A percentile compares a stretch with the other conserved stretches of the same genome.
Conservation (phyloP, 352 stramenopile species). For the Phytophthora rubi region DNA sequence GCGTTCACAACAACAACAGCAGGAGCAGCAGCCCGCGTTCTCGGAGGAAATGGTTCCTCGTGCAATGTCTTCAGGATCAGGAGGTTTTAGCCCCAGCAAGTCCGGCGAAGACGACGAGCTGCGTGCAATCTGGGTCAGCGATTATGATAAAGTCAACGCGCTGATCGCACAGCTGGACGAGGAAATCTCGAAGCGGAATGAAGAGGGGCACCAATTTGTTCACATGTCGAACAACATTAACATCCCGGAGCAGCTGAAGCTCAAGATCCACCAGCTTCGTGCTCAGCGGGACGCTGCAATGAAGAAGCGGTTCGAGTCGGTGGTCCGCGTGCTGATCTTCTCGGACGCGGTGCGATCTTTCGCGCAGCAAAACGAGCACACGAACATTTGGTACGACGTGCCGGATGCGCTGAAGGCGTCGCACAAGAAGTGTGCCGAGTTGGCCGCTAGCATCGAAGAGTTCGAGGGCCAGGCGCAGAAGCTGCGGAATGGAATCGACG, state of each 20-base stretch:
- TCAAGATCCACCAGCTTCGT: conserved; percentile 46
- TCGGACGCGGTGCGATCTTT: conserved; percentile 51
- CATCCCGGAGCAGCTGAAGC: conserved; percentile 52
- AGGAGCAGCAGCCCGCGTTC: conserved; percentile 21
- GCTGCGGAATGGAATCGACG: conserved; percentile 48
- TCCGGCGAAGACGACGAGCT: conserved; percentile 41
- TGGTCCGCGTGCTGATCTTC: conserved; percentile 64
- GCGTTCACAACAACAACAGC: neutral
- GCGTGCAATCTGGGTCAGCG: conserved; percentile 41
- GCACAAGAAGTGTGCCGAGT: conserved; percentile 55
- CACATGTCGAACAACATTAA: conserved; percentile 55
- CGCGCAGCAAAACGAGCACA: conserved; percentile 39
- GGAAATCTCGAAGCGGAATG: conserved; percentile 32
- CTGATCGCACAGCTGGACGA: conserved; percentile 36
- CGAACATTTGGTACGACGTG: conserved; percentile 48
- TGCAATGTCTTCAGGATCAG: conserved; percentile 4
- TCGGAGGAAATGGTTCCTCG: conserved; percentile 32
- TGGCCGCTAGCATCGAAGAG: conserved; percentile 39
- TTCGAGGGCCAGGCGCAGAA: conserved; percentile 40
- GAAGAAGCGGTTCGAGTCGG: conserved; percentile 45
- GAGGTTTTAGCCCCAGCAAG: conserved; percentile 20
- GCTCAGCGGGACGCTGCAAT: conserved; percentile 35
- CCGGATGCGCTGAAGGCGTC: conserved; percentile 49
- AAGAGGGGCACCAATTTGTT: conserved; percentile 44
- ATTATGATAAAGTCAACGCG: conserved; percentile 50